Evolutionary conservation across 2,329 filamentous ascomycete genomes (phyloP).

Genomic region (Penicillium sp.): DNA sequence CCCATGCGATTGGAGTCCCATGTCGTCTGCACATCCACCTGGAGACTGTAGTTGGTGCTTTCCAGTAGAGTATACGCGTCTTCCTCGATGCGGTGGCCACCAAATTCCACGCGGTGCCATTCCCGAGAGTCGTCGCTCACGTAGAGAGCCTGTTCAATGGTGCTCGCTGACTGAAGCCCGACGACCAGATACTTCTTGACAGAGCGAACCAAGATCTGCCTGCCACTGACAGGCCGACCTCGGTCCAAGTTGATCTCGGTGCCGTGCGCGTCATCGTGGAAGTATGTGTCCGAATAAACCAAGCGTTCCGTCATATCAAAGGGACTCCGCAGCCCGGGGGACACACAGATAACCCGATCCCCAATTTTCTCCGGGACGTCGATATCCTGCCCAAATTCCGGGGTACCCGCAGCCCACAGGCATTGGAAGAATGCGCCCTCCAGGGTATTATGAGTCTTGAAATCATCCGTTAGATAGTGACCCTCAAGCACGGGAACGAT

Average conservation of each 20-base stretch:
- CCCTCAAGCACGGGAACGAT: slow-evolving; percentile 52
- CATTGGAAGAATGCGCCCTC: slow-evolving; percentile 68
- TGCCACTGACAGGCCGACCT: slow-evolving; percentile 66
- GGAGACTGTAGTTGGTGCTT: slow-evolving; percentile 95
- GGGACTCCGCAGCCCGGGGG: slow-evolving; percentile 65
- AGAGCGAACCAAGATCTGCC: slow-evolving; percentile 68
- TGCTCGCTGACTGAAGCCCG: slow-evolving; percentile 71
- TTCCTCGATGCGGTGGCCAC: slow-evolving; percentile 76
- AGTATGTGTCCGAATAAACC: slow-evolving; percentile 77
- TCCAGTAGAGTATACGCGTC: slow-evolving; percentile 88
- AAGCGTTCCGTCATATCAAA: slow-evolving; percentile 71
- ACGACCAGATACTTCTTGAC: slow-evolving; percentile 85
- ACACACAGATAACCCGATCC: slow-evolving; percentile 73
- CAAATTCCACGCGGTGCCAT: slow-evolving; percentile 92
- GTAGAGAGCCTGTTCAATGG: slow-evolving; percentile 86
- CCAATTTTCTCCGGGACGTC: slow-evolving; percentile 61
- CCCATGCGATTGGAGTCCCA: slow-evolving; percentile 65
- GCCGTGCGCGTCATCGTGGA: slow-evolving; percentile 51
- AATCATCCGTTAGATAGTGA: slow-evolving; percentile 71
- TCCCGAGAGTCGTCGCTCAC: slow-evolving; percentile 75
- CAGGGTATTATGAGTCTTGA: slow-evolving; percentile 63
- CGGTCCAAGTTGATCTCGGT: slow-evolving; percentile 72
- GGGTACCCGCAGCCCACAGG: slow-evolving; percentile 77
- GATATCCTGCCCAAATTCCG: slow-evolving; percentile 54
- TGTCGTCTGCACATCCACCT: slow-evolving; percentile 82